Conservation (phyloP, 2,329 filamentous ascomycete species). For the Aspergillus sp. region DNA sequence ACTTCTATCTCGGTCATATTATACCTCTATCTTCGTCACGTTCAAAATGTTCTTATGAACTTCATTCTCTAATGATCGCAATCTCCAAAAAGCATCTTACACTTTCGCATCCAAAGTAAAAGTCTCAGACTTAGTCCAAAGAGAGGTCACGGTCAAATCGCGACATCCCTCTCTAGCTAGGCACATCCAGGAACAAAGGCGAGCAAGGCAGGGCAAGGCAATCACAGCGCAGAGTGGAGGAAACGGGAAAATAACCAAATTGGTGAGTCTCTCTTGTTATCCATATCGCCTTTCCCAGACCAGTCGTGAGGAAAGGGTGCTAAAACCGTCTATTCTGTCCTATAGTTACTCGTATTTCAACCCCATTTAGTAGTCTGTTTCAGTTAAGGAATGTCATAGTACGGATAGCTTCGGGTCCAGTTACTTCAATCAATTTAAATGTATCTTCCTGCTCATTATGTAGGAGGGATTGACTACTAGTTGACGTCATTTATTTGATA, state of each 20-base stretch:
- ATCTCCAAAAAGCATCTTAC: not conserved
- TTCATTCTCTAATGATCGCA: not conserved
- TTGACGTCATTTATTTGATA: not conserved
- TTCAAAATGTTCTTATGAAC: not conserved
- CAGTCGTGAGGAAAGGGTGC: not conserved
- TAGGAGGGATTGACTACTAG: not conserved
- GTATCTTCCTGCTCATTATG: not conserved
- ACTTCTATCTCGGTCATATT: not conserved
- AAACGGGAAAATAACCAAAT: slow-evolving; percentile 31
- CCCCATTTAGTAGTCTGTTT: not conserved
- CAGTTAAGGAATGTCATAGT: not conserved
- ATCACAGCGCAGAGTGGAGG: slow-evolving; percentile 33
- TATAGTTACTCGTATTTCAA: not conserved
- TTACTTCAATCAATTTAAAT: not conserved
- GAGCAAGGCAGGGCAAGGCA: not conserved
- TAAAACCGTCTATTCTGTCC: not conserved
- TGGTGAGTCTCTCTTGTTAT: slow-evolving; percentile 6
- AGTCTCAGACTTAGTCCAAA: not conserved
- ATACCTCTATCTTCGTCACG: not conserved
- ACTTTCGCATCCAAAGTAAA: not conserved
- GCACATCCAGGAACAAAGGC: not conserved
- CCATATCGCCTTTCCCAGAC: not conserved
- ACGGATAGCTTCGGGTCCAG: not conserved
- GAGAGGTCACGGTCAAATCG: too few species aligned
- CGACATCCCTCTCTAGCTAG: not conserved